A percentile compares a stretch with the other conserved stretches of the same genome.
Conservation (phyloP, 768 basidiomycete species). For the Pleurotus pulmonarius region DNA sequence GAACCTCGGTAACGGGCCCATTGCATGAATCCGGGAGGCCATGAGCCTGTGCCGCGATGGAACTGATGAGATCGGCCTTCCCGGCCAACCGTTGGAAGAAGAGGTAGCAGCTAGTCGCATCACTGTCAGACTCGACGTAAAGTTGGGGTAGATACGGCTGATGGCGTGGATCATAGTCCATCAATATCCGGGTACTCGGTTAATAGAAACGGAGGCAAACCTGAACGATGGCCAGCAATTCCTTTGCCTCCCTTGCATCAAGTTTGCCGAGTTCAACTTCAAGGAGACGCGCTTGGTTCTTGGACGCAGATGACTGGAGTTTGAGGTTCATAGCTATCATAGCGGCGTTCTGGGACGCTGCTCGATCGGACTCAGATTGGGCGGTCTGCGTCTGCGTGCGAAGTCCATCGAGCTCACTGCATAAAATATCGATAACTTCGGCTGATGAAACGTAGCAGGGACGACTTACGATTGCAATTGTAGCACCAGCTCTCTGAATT, state of each 20-base stretch:
- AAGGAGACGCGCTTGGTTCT: constrained; percentile 86
- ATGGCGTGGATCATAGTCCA: constrained; percentile 3
- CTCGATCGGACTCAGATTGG: constrained; percentile 76
- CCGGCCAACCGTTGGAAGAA: constrained; percentile 88
- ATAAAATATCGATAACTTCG: constrained; percentile 1
- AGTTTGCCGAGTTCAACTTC: constrained; percentile 86
- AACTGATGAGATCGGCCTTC: constrained; percentile 87
- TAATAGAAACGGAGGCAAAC: constrained; percentile 29
- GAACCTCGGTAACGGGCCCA: constrained; percentile 72
- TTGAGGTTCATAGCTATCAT: constrained; percentile 95
- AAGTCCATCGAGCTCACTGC: constrained; percentile 83
- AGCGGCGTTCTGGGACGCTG: constrained; percentile 85
- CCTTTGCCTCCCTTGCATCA: constrained; percentile 79
- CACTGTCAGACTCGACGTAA: constrained; percentile 86
- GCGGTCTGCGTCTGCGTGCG: constrained; percentile 84
- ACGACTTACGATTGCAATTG: constrained; percentile 70
- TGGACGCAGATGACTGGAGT: constrained; percentile 85
- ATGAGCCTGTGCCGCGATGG: constrained; percentile 77
- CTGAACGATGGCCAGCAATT: constrained; percentile 80
- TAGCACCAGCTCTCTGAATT: constrained; percentile 90
- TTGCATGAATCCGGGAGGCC: constrained; percentile 83
- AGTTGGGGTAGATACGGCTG: constrained; percentile 90
- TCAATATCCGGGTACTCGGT: background rate
- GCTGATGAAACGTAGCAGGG: background rate
- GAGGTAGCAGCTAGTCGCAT: constrained; percentile 84